phyloP scores from a whole-genome alignment of 345 rosid genomes.

The Carallia pectinifolia region DNA sequence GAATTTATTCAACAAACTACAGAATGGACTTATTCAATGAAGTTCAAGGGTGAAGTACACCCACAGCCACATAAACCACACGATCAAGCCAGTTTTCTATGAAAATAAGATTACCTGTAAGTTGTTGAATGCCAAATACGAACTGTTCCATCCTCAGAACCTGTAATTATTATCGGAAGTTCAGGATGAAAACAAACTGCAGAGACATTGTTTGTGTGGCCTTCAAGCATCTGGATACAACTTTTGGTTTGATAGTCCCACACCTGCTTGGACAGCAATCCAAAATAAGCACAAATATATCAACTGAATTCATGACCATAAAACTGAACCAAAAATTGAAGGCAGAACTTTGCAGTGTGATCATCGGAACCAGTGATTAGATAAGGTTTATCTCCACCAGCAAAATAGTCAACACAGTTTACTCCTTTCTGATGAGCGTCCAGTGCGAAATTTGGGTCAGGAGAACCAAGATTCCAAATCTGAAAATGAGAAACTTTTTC shows the following conservation, averaged over 20 bases:
- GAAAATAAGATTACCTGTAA: slow-evolving; percentile 46
- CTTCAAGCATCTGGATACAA: slow-evolving; percentile 76
- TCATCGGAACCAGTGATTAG: slow-evolving; percentile 89
- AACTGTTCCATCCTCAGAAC: slow-evolving; percentile 85
- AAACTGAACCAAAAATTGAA: neutral
- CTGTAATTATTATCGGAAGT: slow-evolving; percentile 73
- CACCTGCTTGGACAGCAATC: slow-evolving; percentile 42
- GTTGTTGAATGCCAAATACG: slow-evolving; percentile 83
- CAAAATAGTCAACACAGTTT: slow-evolving; percentile 86
- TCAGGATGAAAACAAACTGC: slow-evolving; percentile 83
- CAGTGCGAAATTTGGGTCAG: slow-evolving; percentile 84
- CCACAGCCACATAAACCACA: neutral
- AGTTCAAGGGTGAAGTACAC: no score
- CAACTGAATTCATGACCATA: neutral
- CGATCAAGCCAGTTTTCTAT: neutral
- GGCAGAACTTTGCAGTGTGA: slow-evolving; percentile 82
- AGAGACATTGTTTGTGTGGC: slow-evolving; percentile 81
- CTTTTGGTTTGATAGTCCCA: slow-evolving; percentile 84
- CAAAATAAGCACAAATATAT: slow-evolving; percentile 1
- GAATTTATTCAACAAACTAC: no score
- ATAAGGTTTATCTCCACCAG: slow-evolving; percentile 92
- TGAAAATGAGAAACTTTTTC: slow-evolving; percentile 8
- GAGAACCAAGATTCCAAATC: slow-evolving; percentile 98
- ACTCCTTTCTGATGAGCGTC: slow-evolving; percentile 98
- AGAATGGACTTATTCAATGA: no score